Evolutionary conservation across 2,329 filamentous ascomycete genomes (phyloP).

Genomic region (Corinectria fuckeliana): DNA sequence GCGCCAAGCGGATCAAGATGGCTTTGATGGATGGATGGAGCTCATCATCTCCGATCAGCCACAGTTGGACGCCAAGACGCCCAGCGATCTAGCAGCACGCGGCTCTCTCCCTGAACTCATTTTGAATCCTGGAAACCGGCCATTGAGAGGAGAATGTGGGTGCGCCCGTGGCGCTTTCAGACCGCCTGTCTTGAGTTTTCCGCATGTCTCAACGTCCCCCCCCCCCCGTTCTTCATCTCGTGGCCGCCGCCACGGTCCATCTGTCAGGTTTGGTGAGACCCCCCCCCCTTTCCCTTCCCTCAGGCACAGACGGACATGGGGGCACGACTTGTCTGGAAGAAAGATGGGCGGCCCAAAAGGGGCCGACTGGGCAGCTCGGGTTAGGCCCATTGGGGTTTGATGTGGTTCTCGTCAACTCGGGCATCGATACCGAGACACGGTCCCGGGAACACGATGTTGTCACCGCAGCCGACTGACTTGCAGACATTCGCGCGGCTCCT

Average conservation of each 20-base stretch:
- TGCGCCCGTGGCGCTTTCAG: constrained; percentile 3
- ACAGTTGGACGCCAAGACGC: neutral
- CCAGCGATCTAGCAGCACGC: neutral
- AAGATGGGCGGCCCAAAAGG: neutral
- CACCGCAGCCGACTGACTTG: neutral
- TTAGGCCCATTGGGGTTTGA: neutral
- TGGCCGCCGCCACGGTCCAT: constrained; percentile 11
- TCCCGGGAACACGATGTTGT: neutral
- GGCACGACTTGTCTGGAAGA: neutral
- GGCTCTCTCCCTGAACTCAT: constrained; percentile 2
- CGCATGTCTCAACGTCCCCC: constrained; percentile 21
- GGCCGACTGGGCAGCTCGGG: neutral
- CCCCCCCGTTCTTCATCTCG: constrained; percentile 23
- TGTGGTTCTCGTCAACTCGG: constrained; percentile 5
- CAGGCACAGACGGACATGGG: constrained; percentile 13
- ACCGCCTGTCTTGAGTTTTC: constrained; percentile 16
- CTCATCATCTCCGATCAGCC: constrained; percentile 19
- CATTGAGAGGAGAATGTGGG: too few species aligned
- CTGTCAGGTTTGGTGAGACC: constrained; percentile 15
- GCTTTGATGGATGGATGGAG: constrained; percentile 16
- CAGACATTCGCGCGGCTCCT: constrained; percentile 8
- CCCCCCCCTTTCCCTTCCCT: too few species aligned
- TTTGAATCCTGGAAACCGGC: neutral
- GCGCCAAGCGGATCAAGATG: constrained; percentile 10
- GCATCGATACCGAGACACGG: constrained; percentile 3